Evolutionary conservation across 495 filamentous ascomycete species (phyloP).

Genomic region (Rostrohypoxylon terebratum): DNA sequence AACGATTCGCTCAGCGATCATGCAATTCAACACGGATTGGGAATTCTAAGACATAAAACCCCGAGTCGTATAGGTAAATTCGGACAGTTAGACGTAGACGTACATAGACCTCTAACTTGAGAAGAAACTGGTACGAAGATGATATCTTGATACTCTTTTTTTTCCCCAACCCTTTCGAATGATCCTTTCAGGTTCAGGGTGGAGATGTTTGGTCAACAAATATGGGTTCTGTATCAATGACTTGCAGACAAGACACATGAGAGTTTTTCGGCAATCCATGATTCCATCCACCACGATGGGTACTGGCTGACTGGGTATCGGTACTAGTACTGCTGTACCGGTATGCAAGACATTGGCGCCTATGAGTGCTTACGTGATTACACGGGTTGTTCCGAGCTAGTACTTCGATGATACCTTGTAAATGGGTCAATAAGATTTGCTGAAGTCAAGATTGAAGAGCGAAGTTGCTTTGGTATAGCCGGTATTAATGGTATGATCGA

Average conservation of each 20-base stretch:
- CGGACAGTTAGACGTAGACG: neutral
- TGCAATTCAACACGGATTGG: conserved; percentile 16
- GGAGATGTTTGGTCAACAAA: neutral
- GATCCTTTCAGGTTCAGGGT: neutral
- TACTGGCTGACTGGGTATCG: neutral
- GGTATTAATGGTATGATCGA: neutral
- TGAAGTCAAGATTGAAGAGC: neutral
- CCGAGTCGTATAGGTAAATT: neutral
- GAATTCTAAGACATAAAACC: neutral
- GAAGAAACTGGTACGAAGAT: neutral
- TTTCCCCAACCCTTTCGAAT: neutral
- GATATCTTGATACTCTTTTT: neutral
- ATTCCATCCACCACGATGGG: conserved; percentile 29
- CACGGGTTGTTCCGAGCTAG: conserved; percentile 18
- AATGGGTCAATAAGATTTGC: neutral
- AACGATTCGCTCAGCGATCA: neutral
- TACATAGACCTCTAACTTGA: neutral
- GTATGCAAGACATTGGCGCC: conserved; percentile 22
- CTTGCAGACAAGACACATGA: conserved; percentile 25
- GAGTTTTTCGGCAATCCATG: conserved; percentile 30
- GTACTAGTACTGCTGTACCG: neutral
- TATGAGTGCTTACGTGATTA: conserved; percentile 21
- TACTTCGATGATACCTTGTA: conserved; percentile 31
- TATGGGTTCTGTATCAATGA: conserved; percentile 1
- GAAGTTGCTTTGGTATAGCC: neutral